Base-by-base conservation (phyloP, 805 yeast genomes). In the Candida montana region DNA sequence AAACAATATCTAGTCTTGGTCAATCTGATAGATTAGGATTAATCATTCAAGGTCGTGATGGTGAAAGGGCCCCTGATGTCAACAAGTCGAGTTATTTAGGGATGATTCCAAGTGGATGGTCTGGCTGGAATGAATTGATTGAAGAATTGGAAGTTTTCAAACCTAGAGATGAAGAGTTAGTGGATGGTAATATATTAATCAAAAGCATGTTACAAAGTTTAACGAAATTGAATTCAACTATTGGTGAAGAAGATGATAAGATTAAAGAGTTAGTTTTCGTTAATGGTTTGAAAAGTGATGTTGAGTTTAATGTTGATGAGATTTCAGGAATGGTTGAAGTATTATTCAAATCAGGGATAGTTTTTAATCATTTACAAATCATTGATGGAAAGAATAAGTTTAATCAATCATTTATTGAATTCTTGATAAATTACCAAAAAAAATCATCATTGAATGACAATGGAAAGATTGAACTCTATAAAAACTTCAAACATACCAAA, bases 61-160 rank as follows among this genome's bases (percentile, higher is more conserved):
- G 72, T 1, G 44, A 46, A 8, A 68, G 75, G 7, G 46, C 35
- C 12, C 21, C 30, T 13, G 62, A 66, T 7, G 54, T 59, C 20
- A 50, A 50, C 26, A 73, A 75, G 1, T 65, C 74, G 1, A 48
- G 54, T 7, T 75, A 68, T 47, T 58, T 72, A 32, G 81, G 81
- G 3, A 67, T 73, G 52, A 64, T 69, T 0, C 55, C 60, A 15
- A 56, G 65, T 12, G 48, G 49, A 4, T 76, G 80, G 80, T 57
- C 62, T 11, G 77, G 77, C 1, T 74, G 80, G 77, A 61, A 62
- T 27, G 67, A 65, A 4, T 50, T 74, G 18, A 50, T 73, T 19
- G 56, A 60, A n/a, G 68, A 62, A 9, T 43, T 74, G 8, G 51
- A 59, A 30, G 61, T 68, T 2, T 46, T 44, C 26, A 31, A 23